Percentiles rank a stretch among this genome's conserved stretches.
phyloP scores from a whole-genome alignment of 2,329 filamentous ascomycete genomes.

The Sarocladium kiliense region DNA sequence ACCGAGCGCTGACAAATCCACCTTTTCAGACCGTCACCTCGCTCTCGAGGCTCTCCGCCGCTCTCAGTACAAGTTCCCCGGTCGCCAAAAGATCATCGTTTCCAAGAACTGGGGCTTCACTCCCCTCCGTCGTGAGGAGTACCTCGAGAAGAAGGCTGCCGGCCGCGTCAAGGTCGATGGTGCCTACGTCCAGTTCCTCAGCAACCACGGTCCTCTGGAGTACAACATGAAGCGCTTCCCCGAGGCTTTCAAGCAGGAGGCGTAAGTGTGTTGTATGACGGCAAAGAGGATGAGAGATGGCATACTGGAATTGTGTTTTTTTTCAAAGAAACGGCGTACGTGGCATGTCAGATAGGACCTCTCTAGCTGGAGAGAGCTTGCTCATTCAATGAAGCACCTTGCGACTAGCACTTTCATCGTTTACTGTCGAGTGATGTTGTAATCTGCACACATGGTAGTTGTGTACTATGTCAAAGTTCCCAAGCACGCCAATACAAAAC shows the following conservation, averaged over 20 bases:
- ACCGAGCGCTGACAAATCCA: slow-evolving; percentile 13
- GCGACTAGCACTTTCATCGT: background rate
- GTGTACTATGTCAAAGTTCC: too few species aligned
- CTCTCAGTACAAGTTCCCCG: slow-evolving; percentile 99
- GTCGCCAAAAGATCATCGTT: slow-evolving; percentile 99
- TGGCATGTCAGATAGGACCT: slow-evolving; percentile 12
- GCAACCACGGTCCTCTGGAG: slow-evolving; percentile 81
- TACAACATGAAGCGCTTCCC: slow-evolving; percentile 94
- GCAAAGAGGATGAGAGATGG: slow-evolving; percentile 5
- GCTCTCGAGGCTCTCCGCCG: slow-evolving; percentile 98
- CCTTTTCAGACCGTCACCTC: slow-evolving; percentile 66
- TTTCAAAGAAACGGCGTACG: slow-evolving; percentile 7
- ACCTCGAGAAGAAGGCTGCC: slow-evolving; percentile 89
- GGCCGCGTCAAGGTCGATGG: slow-evolving; percentile 94
- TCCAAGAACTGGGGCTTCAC: slow-evolving; percentile 99
- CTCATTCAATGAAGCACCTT: slow-evolving; percentile 8
- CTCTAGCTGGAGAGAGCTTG: slow-evolving; percentile 4
- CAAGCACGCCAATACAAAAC: too few species aligned
- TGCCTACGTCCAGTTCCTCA: slow-evolving; percentile 99
- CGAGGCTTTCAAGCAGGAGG: slow-evolving; percentile 68
- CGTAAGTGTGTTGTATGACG: slow-evolving; percentile 29
- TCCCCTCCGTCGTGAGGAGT: slow-evolving; percentile 94
- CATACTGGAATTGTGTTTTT: slow-evolving; percentile 8
- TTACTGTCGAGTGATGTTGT: background rate
- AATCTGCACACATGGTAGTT: too few species aligned